These are phyloP conservation scores for Metschnikowia cubensis DNA, from an alignment of 805 yeast species.

Conservation along the genomic window DNA sequence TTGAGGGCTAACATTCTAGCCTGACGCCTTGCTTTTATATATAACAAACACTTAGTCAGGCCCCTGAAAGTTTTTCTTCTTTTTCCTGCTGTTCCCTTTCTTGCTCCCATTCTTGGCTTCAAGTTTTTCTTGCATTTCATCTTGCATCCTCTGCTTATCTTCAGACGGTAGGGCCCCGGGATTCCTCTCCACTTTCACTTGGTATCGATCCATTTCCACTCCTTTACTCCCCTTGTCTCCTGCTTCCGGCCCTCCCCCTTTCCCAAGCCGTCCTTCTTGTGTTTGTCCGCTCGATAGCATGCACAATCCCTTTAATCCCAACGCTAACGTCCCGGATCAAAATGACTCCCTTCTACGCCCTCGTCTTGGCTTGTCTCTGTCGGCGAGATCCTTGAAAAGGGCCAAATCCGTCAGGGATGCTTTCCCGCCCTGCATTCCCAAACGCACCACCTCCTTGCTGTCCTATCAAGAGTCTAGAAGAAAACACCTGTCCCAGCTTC, in stretches of 20 bases:
- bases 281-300: neutral
- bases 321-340: neutral
- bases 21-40: neutral
- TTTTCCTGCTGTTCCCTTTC: neutral
- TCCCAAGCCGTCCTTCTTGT: neutral
- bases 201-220: constrained; percentile 1
- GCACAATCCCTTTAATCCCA: constrained; percentile 1
- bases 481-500: neutral
- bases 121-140: neutral
- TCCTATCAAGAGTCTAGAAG: neutral
- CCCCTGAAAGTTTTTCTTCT: too few species aligned
- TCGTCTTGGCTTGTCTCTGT: neutral
- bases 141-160: neutral
- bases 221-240: neutral
- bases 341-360: constrained; percentile 1
- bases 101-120: neutral
- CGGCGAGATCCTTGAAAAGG: constrained; percentile 7
- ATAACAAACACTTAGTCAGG: neutral
- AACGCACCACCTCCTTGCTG: neutral
- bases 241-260: neutral
- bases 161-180: constrained; percentile 1
- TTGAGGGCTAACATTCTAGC: neutral
- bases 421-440: constrained; percentile 8
- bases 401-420: constrained; percentile 14
- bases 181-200: neutral